These are phyloP conservation scores for Curvularia verruculosa DNA, from an alignment of 2,329 filamentous ascomycete genomes.

Conservation along the genomic window DNA sequence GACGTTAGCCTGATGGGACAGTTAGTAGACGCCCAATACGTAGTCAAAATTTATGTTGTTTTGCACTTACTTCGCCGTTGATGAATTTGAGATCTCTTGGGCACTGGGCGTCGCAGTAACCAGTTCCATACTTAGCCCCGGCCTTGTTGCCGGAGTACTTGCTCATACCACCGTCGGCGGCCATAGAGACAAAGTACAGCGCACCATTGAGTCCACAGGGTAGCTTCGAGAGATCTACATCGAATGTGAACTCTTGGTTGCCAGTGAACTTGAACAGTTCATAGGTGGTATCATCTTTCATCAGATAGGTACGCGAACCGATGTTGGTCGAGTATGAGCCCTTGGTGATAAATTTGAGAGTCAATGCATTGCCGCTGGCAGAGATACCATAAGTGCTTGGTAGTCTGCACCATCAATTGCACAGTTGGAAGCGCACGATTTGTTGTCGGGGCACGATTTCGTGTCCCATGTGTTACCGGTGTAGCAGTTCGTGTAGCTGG, in stretches of 20 bases:
- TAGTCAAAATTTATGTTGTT: background rate
- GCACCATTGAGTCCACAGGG: constrained; percentile 71
- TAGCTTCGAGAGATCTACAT: constrained; percentile 61
- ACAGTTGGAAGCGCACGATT: constrained; percentile 44
- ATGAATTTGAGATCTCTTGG: constrained; percentile 57
- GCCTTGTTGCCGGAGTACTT: constrained; percentile 55
- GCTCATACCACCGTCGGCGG: constrained; percentile 63
- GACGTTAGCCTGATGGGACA: constrained; percentile 54
- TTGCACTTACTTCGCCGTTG: constrained; percentile 50
- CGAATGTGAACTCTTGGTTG: constrained; percentile 55
- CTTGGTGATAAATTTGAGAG: constrained; percentile 62
- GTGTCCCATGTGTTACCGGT: constrained; percentile 51
- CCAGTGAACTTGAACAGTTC: constrained; percentile 46
- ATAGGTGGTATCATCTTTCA: constrained; percentile 44
- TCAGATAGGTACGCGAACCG: constrained; percentile 47
- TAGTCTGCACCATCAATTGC: constrained; percentile 51
- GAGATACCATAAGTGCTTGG: constrained; percentile 54
- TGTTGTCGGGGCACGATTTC: constrained; percentile 45
- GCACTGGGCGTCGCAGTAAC: constrained; percentile 48
- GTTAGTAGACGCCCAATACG: background rate
- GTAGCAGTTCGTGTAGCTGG: constrained; percentile 49
- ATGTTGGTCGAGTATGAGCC: constrained; percentile 50
- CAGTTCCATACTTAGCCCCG: constrained; percentile 59
- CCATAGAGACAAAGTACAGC: constrained; percentile 61
- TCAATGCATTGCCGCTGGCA: constrained; percentile 58